Percentiles rank a stretch among this genome's conserved stretches.
Conservation (phyloP, 805 yeast species). For the Helenozyma rhizophorensis region DNA sequence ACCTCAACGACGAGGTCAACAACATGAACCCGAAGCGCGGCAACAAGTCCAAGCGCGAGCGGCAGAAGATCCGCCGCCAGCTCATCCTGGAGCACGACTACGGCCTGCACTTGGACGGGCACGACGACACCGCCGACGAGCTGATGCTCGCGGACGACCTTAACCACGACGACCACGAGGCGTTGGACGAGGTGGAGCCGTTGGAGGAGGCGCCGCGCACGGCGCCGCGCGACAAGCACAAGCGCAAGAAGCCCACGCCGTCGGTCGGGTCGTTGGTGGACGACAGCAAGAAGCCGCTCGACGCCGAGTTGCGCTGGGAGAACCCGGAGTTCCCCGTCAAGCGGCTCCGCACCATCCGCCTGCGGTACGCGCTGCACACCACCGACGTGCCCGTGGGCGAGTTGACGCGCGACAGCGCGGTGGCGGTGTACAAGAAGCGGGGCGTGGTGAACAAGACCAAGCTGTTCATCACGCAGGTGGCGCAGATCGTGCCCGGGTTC, state of each 20-base stretch:
- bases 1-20: constrained; percentile 38
- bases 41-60: constrained; percentile 25
- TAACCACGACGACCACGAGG: constrained; percentile 16
- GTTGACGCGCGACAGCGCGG: constrained; percentile 12
- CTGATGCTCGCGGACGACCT: constrained; percentile 6
- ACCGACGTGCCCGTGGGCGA: constrained; percentile 6
- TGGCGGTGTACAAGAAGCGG: constrained; percentile 19
- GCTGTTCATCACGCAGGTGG: constrained; percentile 26
- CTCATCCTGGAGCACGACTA: constrained; percentile 1
- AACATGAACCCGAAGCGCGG: constrained; percentile 29
- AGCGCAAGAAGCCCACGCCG: constrained; percentile 15
- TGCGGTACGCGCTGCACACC: constrained; percentile 2
- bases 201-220: constrained; percentile 3
- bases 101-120: constrained; percentile 1
- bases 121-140: constrained; percentile 7
- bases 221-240: constrained; percentile 4
- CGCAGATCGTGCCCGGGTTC: constrained; percentile 24
- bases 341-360: constrained; percentile 9
- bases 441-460: constrained; percentile 19
- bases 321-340: constrained; percentile 22
- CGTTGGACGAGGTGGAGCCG: constrained; percentile 10
- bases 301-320: constrained; percentile 6
- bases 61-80: constrained; percentile 11
- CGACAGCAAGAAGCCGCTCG: constrained; percentile 5
- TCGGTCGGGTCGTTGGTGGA: constrained; percentile 13